phyloP scores from a whole-genome alignment of 176 grass and related monocot species.

The Ananas comosus region DNA sequence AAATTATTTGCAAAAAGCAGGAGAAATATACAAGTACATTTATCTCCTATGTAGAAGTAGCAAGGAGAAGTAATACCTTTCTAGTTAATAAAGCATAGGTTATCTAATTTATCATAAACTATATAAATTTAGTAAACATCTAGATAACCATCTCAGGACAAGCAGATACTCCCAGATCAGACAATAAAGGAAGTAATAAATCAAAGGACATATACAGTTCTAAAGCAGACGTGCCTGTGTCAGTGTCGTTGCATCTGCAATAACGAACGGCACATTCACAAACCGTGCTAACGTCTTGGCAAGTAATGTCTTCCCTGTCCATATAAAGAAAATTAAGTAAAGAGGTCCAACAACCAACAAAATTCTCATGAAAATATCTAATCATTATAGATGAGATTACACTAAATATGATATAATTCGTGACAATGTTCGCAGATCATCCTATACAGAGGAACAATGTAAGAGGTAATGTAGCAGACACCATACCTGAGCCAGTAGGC shows the following conservation, averaged over 20 bases:
- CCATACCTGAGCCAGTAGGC: conserved; percentile 89
- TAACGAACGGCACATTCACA: conserved; percentile 99
- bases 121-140: too few species aligned
- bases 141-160: too few species aligned
- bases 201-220: background rate
- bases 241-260: conserved; percentile 97
- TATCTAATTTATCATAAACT: too few species aligned
- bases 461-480: conserved; percentile 14
- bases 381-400: background rate
- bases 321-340: background rate
- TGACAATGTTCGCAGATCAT: background rate
- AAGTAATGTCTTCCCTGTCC: conserved; percentile 93
- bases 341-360: conserved; percentile 1
- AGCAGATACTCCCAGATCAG: background rate
- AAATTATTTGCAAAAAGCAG: background rate
- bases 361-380: background rate
- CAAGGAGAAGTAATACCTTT: background rate
- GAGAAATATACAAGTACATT: too few species aligned
- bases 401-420: background rate
- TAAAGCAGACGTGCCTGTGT: conserved; percentile 70
- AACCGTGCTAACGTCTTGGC: conserved; percentile 98
- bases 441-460: background rate
- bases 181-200: background rate
- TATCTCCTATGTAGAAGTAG: too few species aligned
- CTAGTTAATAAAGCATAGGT: too few species aligned